These are phyloP conservation scores for Colletotrichum camelliae DNA, from an alignment of 2,329 filamentous ascomycete genomes.

Conservation along the genomic window DNA sequence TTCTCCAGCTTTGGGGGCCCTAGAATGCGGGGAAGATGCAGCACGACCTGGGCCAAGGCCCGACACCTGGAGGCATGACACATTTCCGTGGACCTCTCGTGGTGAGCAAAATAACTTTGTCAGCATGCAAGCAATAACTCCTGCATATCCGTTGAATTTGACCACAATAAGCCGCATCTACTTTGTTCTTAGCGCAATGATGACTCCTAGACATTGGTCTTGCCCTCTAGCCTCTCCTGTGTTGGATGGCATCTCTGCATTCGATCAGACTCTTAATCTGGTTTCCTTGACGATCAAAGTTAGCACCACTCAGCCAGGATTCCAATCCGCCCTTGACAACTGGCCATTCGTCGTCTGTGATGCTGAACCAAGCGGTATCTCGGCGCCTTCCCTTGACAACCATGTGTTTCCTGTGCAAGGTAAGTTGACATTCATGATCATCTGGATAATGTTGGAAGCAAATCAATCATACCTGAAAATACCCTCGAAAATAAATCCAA, in stretches of 20 bases:
- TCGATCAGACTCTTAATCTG: slow-evolving; percentile 54
- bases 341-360: slow-evolving; percentile 65
- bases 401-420: slow-evolving; percentile 58
- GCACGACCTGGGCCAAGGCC: background rate
- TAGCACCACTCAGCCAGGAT: slow-evolving; percentile 57
- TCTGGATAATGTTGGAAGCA: background rate
- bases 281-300: slow-evolving; percentile 59
- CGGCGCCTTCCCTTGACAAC: slow-evolving; percentile 60
- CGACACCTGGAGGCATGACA: background rate
- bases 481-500: slow-evolving; percentile 67
- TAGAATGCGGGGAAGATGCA: background rate
- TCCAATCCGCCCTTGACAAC: slow-evolving; percentile 50
- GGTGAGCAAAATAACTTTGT: background rate
- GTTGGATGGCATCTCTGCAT: slow-evolving; percentile 24
- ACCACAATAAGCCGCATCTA: too few relatives aligned
- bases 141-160: background rate
- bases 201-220: too few relatives aligned
- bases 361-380: slow-evolving; percentile 66
- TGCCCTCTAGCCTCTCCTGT: too few relatives aligned
- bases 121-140: too few relatives aligned
- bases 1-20: background rate
- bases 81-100: background rate
- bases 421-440: background rate
- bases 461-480: slow-evolving; percentile 49
- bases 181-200: too few relatives aligned